A percentile compares a stretch with the other conserved stretches of the same genome.
Evolutionary conservation across 208 protist genomes (phyloP).

Genomic region (Willaertia magna): DNA sequence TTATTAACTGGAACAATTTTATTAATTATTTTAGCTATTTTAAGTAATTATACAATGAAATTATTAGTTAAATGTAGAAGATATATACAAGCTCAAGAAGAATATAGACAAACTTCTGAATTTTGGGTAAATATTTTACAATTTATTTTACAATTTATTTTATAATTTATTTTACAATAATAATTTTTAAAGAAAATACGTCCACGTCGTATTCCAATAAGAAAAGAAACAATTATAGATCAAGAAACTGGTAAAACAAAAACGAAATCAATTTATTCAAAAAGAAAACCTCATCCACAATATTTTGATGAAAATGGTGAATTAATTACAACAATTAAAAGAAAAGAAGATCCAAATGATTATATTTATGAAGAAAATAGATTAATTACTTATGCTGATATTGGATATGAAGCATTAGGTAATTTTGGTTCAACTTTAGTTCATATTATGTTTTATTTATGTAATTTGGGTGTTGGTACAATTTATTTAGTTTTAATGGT

Average conservation of each 20-base stretch:
- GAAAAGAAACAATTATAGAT: not conserved
- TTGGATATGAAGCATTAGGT: slow-evolving; percentile 4
- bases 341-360: not conserved
- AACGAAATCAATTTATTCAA: not conserved
- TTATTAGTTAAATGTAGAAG: not conserved
- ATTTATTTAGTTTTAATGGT: not conserved
- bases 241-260: not conserved
- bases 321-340: not conserved
- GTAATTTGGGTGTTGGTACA: not conserved
- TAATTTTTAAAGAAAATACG: not conserved
- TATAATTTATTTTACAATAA: not conserved
- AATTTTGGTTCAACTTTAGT: not conserved
- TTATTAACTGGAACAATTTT: not conserved
- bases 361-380: slow-evolving; percentile 1
- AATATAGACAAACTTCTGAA: not conserved
- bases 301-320: not conserved
- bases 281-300: not conserved
- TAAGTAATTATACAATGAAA: slow-evolving; percentile 1
- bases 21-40: not conserved
- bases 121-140: not conserved
- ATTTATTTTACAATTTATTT: not conserved
- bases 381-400: not conserved
- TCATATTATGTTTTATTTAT: not conserved
- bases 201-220: not conserved
- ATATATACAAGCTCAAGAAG: not conserved